Conservation (phyloP, 768 basidiomycete species). For the Boletus eberwhitei region DNA sequence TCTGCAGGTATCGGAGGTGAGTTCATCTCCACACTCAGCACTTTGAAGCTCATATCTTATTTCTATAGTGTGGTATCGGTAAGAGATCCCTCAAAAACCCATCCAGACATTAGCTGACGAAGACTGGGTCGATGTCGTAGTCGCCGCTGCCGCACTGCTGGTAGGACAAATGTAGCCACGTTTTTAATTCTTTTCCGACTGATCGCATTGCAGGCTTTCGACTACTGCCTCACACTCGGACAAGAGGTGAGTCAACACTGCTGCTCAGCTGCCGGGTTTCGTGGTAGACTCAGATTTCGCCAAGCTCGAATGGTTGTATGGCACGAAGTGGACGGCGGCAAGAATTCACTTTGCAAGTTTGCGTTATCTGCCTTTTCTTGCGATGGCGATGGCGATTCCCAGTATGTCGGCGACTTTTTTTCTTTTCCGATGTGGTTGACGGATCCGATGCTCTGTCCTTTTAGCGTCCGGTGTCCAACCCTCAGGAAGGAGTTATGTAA, state of each 20-base stretch:
- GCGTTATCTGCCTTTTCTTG: conserved; percentile 23
- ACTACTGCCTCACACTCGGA: conserved; percentile 16
- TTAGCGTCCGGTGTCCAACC: conserved; percentile 3
- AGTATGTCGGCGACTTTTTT: not conserved
- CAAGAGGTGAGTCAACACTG: conserved; percentile 3
- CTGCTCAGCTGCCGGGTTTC: not conserved
- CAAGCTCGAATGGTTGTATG: conserved; percentile 18
- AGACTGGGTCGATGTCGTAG: not conserved
- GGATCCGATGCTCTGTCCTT: not conserved
- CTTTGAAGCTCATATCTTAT: too few relatives aligned
- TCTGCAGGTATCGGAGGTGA: conserved; percentile 11
- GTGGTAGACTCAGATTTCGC: not conserved
- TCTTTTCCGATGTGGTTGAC: not conserved
- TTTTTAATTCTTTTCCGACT: not conserved
- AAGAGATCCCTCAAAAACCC: not conserved
- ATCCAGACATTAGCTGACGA: not conserved
- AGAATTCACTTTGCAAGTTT: conserved; percentile 17
- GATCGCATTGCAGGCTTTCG: conserved; percentile 7
- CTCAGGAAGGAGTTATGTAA: conserved; percentile 7
- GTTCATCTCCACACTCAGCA: not conserved
- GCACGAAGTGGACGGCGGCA: conserved; percentile 14
- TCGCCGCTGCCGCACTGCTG: conserved; percentile 11
- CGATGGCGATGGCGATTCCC: conserved; percentile 12
- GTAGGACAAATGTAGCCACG: not conserved
- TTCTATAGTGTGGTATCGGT: conserved; percentile 9